Conservation (phyloP, 768 basidiomycete genomes). For the Auricularia auricula-judae region DNA sequence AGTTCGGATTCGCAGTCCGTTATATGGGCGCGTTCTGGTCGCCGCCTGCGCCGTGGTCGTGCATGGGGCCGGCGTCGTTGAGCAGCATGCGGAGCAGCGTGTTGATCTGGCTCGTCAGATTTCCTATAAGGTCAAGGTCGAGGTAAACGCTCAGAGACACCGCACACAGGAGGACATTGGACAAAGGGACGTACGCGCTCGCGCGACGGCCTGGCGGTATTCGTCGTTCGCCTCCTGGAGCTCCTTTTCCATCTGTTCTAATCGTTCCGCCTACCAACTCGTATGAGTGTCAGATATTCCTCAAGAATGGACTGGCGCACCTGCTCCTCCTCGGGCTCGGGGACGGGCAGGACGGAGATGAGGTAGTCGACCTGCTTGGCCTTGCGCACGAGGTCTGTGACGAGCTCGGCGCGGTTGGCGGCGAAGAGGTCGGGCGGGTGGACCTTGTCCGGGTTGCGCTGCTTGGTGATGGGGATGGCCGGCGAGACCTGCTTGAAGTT, state of each 20-base stretch:
- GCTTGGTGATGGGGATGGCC: slow-evolving; percentile 77
- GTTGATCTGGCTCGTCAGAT: background rate
- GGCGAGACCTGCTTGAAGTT: slow-evolving; percentile 69
- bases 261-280: slow-evolving; percentile 43
- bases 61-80: background rate
- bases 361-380: slow-evolving; percentile 84
- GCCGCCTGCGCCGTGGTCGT: too few relatives aligned
- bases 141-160: too few relatives aligned
- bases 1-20: too few relatives aligned
- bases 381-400: slow-evolving; percentile 70
- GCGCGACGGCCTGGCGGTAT: slow-evolving; percentile 58
- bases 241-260: slow-evolving; percentile 56
- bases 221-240: slow-evolving; percentile 66
- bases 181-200: slow-evolving; percentile 50
- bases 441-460: slow-evolving; percentile 57
- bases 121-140: background rate
- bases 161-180: too few relatives aligned
- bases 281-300: slow-evolving; percentile 2
- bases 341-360: slow-evolving; percentile 66
- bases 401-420: slow-evolving; percentile 76
- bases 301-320: slow-evolving; percentile 23
- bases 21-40: too few relatives aligned
- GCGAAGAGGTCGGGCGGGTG: slow-evolving; percentile 67
- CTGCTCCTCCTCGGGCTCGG: slow-evolving; percentile 70
- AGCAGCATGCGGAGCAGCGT: background rate